These are phyloP conservation scores for Kandelia obovata DNA, from an alignment of 345 rosid genomes.

Conservation along the genomic window DNA sequence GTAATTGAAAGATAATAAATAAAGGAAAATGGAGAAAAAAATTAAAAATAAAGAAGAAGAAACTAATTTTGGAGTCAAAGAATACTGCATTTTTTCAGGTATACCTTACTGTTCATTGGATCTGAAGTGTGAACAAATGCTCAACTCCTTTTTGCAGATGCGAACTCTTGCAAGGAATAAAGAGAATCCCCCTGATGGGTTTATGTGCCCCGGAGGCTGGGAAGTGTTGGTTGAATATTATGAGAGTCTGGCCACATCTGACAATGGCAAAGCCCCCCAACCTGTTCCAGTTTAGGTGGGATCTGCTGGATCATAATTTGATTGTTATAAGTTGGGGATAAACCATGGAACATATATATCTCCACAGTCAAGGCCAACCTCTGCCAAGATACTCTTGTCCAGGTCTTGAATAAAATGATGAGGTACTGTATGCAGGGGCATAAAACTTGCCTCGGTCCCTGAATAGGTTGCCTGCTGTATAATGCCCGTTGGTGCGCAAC, in stretches of 20 bases:
- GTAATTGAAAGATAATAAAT: no score
- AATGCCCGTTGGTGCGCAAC: conserved; percentile 7
- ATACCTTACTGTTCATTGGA: background rate
- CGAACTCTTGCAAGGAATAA: conserved; percentile 85
- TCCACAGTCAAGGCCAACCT: conserved; percentile 9
- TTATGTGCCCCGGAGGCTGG: conserved; percentile 99
- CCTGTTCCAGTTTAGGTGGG: conserved; percentile 54
- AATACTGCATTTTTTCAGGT: background rate
- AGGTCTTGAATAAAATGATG: conserved; percentile 26
- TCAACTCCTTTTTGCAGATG: conserved; percentile 52
- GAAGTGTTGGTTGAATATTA: conserved; percentile 85
- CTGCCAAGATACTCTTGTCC: conserved; percentile 24
- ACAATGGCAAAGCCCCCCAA: conserved; percentile 50
- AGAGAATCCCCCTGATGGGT: conserved; percentile 91
- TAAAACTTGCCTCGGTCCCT: conserved; percentile 32
- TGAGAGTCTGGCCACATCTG: conserved; percentile 55
- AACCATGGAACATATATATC: conserved; percentile 14
- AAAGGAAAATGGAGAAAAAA: no score
- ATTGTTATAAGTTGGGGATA: conserved; percentile 21
- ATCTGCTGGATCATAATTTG: conserved; percentile 22
- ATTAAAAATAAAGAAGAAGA: no score
- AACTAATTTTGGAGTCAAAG: background rate
- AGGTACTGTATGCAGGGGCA: conserved; percentile 16
- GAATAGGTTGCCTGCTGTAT: conserved; percentile 20
- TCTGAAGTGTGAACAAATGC: background rate